Percentiles rank a stretch among this genome's conserved stretches.
These are phyloP conservation scores for Cenococcum geophilum DNA, from an alignment of 495 filamentous ascomycete genomes.

Conservation along the genomic window DNA sequence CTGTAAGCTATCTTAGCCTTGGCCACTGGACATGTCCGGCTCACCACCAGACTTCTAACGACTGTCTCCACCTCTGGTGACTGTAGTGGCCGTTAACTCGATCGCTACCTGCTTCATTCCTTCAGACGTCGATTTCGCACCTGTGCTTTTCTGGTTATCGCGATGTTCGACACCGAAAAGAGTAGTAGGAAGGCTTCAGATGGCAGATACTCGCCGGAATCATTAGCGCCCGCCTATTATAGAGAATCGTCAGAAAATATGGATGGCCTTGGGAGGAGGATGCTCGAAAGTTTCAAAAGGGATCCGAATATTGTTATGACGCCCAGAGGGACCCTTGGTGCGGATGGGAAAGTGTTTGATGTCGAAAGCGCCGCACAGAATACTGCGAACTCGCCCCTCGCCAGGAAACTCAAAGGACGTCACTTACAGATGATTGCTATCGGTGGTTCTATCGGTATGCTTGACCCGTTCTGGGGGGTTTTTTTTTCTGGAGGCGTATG, in stretches of 20 bases:
- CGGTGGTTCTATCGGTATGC: constrained; percentile 82
- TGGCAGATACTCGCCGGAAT: constrained; percentile 8
- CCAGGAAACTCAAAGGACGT: constrained; percentile 69
- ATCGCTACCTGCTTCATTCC: background rate
- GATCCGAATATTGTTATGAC: constrained; percentile 64
- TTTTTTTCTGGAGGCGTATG: background rate
- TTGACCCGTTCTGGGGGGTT: background rate
- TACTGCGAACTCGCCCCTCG: constrained; percentile 71
- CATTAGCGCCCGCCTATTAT: constrained; percentile 21
- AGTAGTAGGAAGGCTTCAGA: constrained; percentile 28
- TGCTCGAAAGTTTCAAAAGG: constrained; percentile 70
- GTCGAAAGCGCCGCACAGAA: constrained; percentile 63
- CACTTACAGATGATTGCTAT: constrained; percentile 98
- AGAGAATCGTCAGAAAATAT: constrained; percentile 19
- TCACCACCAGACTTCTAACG: background rate
- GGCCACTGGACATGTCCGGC: background rate
- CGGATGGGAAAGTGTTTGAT: constrained; percentile 65
- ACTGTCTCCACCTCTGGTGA: background rate
- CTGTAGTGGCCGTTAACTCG: background rate
- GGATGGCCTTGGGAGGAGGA: constrained; percentile 21
- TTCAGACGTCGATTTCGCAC: background rate
- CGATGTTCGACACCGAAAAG: background rate
- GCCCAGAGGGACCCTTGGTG: constrained; percentile 46
- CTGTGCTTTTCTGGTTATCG: background rate
- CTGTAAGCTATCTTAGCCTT: no score